Conservation (phyloP, 768 basidiomycete species). For the Rossbeevera mucosa region DNA sequence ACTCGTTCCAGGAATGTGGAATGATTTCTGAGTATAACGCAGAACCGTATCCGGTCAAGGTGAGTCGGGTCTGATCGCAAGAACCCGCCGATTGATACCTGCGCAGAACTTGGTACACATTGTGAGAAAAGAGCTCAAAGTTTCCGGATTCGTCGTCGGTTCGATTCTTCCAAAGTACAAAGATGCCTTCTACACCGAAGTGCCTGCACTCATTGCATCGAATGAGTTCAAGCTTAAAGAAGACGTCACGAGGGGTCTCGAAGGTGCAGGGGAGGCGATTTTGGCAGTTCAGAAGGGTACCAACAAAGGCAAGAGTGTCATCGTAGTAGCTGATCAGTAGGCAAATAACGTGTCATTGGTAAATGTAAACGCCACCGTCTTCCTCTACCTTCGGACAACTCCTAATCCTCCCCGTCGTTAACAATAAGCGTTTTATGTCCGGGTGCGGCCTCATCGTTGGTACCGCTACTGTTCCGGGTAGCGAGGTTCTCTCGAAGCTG, state of each 20-base stretch:
- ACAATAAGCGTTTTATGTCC: constrained; percentile 6
- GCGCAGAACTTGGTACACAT: constrained; percentile 37
- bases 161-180: constrained; percentile 30
- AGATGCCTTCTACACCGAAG: constrained; percentile 38
- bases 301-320: constrained; percentile 29
- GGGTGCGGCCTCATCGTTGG: constrained; percentile 9
- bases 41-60: constrained; percentile 9
- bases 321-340: constrained; percentile 11
- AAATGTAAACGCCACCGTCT: constrained; percentile 23
- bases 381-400: constrained; percentile 13
- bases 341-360: not conserved
- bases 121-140: constrained; percentile 36
- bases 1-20: constrained; percentile 31
- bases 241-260: constrained; percentile 42
- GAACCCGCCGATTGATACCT: not conserved
- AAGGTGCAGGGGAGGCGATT: constrained; percentile 36
- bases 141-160: constrained; percentile 42
- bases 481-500: constrained; percentile 13
- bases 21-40: constrained; percentile 16
- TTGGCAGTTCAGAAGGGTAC: constrained; percentile 33
- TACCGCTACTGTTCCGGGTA: constrained; percentile 1
- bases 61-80: constrained; percentile 11
- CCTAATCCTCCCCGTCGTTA: constrained; percentile 29
- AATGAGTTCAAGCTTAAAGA: constrained; percentile 48
- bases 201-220: constrained; percentile 39